Evolutionary conservation across 2,329 filamentous ascomycete genomes (phyloP).

Genomic region (Trichoderma hamatum): DNA sequence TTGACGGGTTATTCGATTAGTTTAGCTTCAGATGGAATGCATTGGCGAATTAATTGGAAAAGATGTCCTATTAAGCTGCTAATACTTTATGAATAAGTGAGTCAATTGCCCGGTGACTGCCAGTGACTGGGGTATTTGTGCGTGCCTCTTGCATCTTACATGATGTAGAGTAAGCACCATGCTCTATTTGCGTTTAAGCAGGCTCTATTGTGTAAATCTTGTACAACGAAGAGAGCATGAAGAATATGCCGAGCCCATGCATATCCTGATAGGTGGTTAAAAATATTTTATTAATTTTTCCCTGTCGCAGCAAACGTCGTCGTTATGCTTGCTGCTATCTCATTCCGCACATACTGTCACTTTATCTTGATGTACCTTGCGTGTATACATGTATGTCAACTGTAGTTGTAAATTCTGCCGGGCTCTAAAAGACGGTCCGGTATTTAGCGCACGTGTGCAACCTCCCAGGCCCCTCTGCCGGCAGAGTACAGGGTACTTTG

Average conservation of each 20-base stretch:
- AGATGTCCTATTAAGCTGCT: not conserved
- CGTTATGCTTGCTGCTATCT: not conserved
- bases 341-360: too few relatives aligned
- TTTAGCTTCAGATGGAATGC: not conserved
- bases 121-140: not conserved
- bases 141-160: not conserved
- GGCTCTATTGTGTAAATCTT: not conserved
- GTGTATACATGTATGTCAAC: too few relatives aligned
- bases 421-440: conserved; percentile 24
- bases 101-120: not conserved
- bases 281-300: too few relatives aligned
- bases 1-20: not conserved
- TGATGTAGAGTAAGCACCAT: not conserved
- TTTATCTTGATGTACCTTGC: too few relatives aligned
- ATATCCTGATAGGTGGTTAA: too few relatives aligned
- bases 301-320: too few relatives aligned
- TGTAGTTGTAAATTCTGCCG: not conserved
- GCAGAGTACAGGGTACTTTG: conserved; percentile 5
- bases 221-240: not conserved
- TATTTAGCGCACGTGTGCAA: conserved; percentile 18
- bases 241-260: too few relatives aligned
- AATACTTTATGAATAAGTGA: not conserved
- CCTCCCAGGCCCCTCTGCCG: not conserved
- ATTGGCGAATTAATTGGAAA: not conserved
- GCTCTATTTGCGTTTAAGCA: not conserved